A percentile compares a stretch with the other conserved stretches of the same genome.
Evolutionary conservation across 805 yeast genomes (phyloP).

Genomic region (Nadsonia fulvescens): DNA sequence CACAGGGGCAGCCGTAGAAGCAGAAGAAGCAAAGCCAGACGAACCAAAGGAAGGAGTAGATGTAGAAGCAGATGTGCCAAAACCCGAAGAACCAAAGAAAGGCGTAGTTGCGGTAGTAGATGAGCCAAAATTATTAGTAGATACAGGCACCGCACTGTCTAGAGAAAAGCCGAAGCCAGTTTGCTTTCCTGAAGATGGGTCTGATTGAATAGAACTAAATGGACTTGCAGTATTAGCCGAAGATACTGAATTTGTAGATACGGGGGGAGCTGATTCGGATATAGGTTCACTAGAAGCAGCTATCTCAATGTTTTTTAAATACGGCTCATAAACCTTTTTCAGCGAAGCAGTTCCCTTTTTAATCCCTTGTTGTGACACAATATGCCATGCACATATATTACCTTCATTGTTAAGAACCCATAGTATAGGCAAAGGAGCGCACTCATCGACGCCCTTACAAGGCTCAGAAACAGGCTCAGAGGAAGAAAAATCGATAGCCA

Average conservation of each 20-base stretch:
- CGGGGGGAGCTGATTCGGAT: constrained; percentile 2
- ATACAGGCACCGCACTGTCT: too few relatives aligned
- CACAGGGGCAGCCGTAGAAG: constrained; percentile 6
- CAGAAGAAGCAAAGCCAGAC: too few relatives aligned
- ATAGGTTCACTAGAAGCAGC: constrained; percentile 2
- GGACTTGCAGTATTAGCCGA: constrained; percentile 5
- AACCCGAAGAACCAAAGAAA: constrained; percentile 1
- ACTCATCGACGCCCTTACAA: constrained; percentile 36
- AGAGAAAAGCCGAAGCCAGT: too few relatives aligned
- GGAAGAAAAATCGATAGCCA: constrained; percentile 40
- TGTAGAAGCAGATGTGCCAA: constrained; percentile 1
- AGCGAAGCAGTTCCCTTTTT: constrained; percentile 18
- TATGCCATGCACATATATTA: constrained; percentile 40
- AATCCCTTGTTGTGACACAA: constrained; percentile 38
- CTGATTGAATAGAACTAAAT: constrained; percentile 4
- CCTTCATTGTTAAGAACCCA: constrained; percentile 50
- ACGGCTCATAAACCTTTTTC: too few relatives aligned
- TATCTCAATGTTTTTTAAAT: constrained; percentile 2
- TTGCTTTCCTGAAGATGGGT: constrained; percentile 3
- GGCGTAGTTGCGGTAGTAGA: not conserved
- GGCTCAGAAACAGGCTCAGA: constrained; percentile 31
- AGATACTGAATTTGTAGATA: constrained; percentile 1
- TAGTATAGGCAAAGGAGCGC: constrained; percentile 46
- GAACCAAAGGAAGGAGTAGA: constrained; percentile 1
- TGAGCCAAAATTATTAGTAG: constrained; percentile 1